Evolutionary conservation across 1,284 basidiomycete species (phyloP).

Genomic region (Pyrrhoderma lamaoense): DNA sequence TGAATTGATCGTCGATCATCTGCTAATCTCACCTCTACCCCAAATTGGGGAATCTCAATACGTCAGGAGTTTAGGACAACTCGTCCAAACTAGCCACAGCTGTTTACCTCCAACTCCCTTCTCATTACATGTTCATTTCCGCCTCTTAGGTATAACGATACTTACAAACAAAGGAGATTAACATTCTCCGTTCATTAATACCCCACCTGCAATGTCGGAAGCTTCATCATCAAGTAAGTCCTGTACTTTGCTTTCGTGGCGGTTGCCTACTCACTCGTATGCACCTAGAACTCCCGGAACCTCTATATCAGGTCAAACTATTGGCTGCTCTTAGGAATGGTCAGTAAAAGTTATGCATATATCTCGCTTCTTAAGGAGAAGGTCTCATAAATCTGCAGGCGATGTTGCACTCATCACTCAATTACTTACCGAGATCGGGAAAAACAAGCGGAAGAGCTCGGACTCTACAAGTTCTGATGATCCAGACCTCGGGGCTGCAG

Average conservation of each 20-base stretch:
- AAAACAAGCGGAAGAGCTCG: slow-evolving; percentile 46
- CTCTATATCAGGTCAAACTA: slow-evolving; percentile 72
- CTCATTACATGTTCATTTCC: no score
- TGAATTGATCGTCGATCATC: no score
- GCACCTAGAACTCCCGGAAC: slow-evolving; percentile 33
- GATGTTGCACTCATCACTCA: slow-evolving; percentile 45
- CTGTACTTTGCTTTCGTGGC: no score
- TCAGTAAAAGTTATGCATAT: slow-evolving; percentile 22
- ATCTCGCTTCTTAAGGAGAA: background rate
- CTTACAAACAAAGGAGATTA: background rate
- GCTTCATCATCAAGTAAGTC: no score
- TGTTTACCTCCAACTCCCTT: no score
- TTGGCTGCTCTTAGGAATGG: slow-evolving; percentile 71
- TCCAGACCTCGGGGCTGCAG: slow-evolving; percentile 60
- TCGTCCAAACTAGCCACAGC: no score
- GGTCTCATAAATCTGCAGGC: background rate
- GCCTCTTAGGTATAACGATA: no score
- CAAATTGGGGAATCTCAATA: no score
- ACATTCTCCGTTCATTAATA: background rate
- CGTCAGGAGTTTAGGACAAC: no score
- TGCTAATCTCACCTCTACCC: no score
- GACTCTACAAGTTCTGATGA: slow-evolving; percentile 28
- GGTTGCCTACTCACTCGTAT: background rate
- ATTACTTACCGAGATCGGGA: slow-evolving; percentile 70
- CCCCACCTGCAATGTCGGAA: no score